Percentiles rank a stretch among this genome's conserved stretches.
Evolutionary conservation across 73 alveolate genomes (phyloP).

Genomic region (Durusdinium trenchii): DNA sequence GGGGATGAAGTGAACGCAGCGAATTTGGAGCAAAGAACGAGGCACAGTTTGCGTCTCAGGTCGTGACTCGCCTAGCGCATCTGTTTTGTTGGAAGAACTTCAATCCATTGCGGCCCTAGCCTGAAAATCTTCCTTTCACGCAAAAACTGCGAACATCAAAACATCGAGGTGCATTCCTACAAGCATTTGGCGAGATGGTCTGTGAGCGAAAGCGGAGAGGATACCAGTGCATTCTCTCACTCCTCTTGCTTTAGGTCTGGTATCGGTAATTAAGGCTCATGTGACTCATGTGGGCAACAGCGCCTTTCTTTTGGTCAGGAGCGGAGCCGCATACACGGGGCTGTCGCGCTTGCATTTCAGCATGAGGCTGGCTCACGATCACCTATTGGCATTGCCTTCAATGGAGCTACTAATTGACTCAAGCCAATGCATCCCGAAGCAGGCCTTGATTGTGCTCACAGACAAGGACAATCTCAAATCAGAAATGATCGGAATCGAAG

Average conservation of each 20-base stretch:
- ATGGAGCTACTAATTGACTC: background rate
- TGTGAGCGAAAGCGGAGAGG: background rate
- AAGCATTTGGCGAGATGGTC: slow-evolving; percentile 54
- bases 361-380: slow-evolving; percentile 10
- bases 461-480: slow-evolving; percentile 82
- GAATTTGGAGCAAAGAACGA: no score
- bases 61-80: slow-evolving; percentile 55
- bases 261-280: background rate
- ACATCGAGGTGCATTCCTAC: slow-evolving; percentile 58
- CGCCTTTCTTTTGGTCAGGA: slow-evolving; percentile 21
- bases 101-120: background rate
- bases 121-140: background rate
- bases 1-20: no score
- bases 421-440: background rate
- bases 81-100: slow-evolving; percentile 7
- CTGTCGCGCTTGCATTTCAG: slow-evolving; percentile 65
- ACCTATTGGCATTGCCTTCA: background rate
- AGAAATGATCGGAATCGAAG: background rate
- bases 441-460: slow-evolving; percentile 64
- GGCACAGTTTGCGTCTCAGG: no score
- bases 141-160: no score
- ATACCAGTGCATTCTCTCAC: background rate
- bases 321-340: background rate
- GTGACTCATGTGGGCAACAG: background rate
- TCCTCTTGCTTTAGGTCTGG: background rate